phyloP scores from a whole-genome alignment of 1,139 yeast genomes.

The Chernovozyma sophiae-reginae region DNA sequence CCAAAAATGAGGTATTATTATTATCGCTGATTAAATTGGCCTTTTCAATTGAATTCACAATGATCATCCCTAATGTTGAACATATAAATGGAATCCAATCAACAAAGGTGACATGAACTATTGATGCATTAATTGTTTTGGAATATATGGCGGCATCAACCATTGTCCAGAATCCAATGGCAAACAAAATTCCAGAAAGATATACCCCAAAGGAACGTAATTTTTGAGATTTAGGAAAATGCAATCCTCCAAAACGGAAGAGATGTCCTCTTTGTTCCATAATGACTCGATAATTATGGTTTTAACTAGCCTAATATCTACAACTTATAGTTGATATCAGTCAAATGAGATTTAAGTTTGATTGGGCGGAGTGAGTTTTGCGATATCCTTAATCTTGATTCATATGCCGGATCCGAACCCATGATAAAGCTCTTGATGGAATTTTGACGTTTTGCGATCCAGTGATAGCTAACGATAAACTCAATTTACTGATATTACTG shows the following conservation, averaged over 20 bases:
- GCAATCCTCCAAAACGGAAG: constrained; percentile 45
- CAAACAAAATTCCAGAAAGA: constrained; percentile 70
- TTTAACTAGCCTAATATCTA: too few species aligned
- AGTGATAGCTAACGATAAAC: too few species aligned
- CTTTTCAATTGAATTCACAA: constrained; percentile 89
- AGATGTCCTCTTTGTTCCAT: constrained; percentile 36
- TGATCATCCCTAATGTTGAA: constrained; percentile 84
- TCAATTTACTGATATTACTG: too few species aligned
- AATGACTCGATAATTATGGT: too few species aligned
- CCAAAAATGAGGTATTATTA: constrained; percentile 46
- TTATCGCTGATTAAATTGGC: constrained; percentile 61
- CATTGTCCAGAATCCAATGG: constrained; percentile 87
- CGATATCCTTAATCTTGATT: too few species aligned
- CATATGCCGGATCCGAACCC: too few species aligned
- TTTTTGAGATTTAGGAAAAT: constrained; percentile 64
- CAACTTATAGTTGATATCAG: too few species aligned
- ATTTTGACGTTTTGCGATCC: too few species aligned
- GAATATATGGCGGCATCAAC: constrained; percentile 87
- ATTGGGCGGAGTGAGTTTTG: too few species aligned
- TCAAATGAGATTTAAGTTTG: too few species aligned
- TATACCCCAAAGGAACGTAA: constrained; percentile 75
- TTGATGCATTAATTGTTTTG: constrained; percentile 78
- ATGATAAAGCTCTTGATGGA: too few species aligned
- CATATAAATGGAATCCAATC: constrained; percentile 96
- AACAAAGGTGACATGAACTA: constrained; percentile 80